Percentiles rank a stretch among this genome's conserved stretches.
Conservation (phyloP, 768 basidiomycete species). For the Trametes coccinea region DNA sequence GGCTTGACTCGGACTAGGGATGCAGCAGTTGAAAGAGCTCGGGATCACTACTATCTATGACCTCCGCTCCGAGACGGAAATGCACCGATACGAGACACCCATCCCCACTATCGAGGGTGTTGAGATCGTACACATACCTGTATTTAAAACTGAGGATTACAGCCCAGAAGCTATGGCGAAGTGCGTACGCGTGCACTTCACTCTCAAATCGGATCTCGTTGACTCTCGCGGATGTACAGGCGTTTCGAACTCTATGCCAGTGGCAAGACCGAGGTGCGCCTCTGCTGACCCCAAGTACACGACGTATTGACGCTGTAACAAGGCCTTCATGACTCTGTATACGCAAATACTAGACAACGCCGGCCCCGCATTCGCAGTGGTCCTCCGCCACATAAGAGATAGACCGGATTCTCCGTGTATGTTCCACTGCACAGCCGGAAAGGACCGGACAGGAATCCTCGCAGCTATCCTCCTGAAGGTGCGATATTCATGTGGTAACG, state of each 20-base stretch:
- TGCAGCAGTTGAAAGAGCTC: constrained; percentile 53
- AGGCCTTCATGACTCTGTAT: constrained; percentile 83
- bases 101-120: constrained; percentile 65
- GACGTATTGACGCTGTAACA: constrained; percentile 15
- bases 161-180: constrained; percentile 83
- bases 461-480: constrained; percentile 76
- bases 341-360: constrained; percentile 79
- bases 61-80: constrained; percentile 78
- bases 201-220: neutral
- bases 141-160: constrained; percentile 71
- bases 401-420: constrained; percentile 61
- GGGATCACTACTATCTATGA: constrained; percentile 74
- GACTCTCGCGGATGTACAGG: constrained; percentile 35
- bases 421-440: constrained; percentile 86
- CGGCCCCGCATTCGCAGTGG: constrained; percentile 63
- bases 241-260: constrained; percentile 75
- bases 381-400: constrained; percentile 75
- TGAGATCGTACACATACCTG: constrained; percentile 59
- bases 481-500: constrained; percentile 1
- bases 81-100: constrained; percentile 68
- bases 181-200: constrained; percentile 52
- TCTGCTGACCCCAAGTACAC: neutral
- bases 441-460: constrained; percentile 78
- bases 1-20: constrained; percentile 44
- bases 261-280: constrained; percentile 70